Evolutionary conservation across 805 yeast genomes (phyloP).

Genomic region (Candida verbasci): DNA sequence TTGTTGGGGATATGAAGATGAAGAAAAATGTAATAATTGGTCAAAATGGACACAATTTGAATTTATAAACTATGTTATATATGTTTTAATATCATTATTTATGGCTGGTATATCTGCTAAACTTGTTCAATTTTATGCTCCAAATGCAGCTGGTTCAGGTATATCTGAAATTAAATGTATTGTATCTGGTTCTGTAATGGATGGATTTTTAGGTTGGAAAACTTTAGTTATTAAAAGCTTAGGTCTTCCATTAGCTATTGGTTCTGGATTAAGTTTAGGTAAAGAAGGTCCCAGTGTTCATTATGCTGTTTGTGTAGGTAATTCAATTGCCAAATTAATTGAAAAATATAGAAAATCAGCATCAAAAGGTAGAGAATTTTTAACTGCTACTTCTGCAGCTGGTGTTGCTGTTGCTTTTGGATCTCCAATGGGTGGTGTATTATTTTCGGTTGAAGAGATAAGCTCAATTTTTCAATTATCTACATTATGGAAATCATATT

Average conservation of each 20-base stretch:
- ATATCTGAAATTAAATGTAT: conserved; percentile 95
- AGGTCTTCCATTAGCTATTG: conserved; percentile 85
- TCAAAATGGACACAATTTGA: conserved; percentile 50
- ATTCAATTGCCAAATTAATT: conserved; percentile 59
- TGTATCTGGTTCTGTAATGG: conserved; percentile 80
- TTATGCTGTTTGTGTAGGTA: conserved; percentile 96
- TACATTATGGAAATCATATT: conserved; percentile 88
- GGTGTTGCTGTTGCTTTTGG: conserved; percentile 84
- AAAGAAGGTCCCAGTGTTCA: conserved; percentile 99
- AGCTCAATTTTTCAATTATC: conserved; percentile 67
- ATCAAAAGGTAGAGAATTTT: conserved; percentile 49
- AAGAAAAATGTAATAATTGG: conserved; percentile 62
- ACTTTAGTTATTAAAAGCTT: conserved; percentile 74
- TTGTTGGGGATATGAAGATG: conserved; percentile 60
- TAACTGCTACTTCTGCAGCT: conserved; percentile 82
- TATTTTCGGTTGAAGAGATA: conserved; percentile 90
- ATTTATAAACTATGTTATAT: conserved; percentile 50
- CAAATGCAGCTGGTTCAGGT: conserved; percentile 95
- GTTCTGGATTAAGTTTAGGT: conserved; percentile 90
- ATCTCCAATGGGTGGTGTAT: conserved; percentile 89
- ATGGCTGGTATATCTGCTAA: conserved; percentile 66
- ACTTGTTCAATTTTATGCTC: conserved; percentile 69
- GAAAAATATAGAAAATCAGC: conserved; percentile 42
- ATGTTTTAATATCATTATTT: conserved; percentile 51
- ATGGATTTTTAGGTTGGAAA: conserved; percentile 68